Percentiles rank a stretch among this genome's conserved stretches.
Evolutionary conservation across 768 basidiomycete species (phyloP).

Genomic region (Leccinum rimulosum): DNA sequence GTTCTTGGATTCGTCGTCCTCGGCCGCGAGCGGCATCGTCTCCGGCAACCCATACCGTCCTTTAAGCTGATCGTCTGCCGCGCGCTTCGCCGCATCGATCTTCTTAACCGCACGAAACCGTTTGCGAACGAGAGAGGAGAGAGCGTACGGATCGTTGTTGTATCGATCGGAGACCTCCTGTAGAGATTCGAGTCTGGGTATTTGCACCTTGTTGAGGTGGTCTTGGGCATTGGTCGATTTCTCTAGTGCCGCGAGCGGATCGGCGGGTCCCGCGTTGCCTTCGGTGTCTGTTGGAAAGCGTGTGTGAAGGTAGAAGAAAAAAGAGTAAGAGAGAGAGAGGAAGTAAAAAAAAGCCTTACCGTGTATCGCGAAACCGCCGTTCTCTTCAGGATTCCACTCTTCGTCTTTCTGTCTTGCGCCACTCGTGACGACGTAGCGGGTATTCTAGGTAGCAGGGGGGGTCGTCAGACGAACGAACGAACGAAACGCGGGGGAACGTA

Average conservation of each 20-base stretch:
- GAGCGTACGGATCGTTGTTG: constrained; percentile 82
- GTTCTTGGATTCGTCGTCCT: constrained; percentile 55
- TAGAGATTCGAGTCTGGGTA: constrained; percentile 79
- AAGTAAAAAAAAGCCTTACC: constrained; percentile 41
- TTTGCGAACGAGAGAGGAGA: constrained; percentile 73
- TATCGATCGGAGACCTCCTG: constrained; percentile 73
- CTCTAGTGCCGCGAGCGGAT: constrained; percentile 87
- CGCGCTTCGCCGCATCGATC: constrained; percentile 63
- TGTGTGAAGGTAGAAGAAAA: no score
- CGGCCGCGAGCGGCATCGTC: constrained; percentile 60
- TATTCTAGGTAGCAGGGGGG: constrained; percentile 58
- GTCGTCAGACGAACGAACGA: neutral
- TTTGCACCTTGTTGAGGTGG: constrained; percentile 66
- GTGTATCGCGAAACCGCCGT: constrained; percentile 88
- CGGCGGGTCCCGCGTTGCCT: constrained; percentile 55
- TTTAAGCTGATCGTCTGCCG: constrained; percentile 69
- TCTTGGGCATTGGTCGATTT: constrained; percentile 82
- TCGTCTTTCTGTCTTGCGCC: constrained; percentile 95
- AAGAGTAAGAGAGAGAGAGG: no score
- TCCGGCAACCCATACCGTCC: constrained; percentile 76
- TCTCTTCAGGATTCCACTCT: constrained; percentile 96
- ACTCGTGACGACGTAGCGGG: constrained; percentile 86
- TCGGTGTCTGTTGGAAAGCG: constrained; percentile 53
- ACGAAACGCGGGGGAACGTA: neutral
- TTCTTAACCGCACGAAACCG: constrained; percentile 88